Evolutionary conservation across 345 rosid species (phyloP), one percentile per base, ranked within the genome.

Genomic region (Leavenworthia alabamica): DNA sequence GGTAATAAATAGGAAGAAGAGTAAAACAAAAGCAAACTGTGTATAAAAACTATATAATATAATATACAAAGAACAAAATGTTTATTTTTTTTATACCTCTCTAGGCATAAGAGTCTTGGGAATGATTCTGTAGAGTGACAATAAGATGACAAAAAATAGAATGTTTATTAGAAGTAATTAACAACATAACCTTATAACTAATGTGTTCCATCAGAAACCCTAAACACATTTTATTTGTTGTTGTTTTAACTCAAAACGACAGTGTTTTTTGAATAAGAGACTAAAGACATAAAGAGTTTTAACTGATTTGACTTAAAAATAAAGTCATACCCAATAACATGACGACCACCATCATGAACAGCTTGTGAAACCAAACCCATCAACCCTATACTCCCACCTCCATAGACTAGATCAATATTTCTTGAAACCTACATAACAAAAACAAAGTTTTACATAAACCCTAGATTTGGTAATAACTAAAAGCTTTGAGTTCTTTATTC

Each of bases 81-180:
- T 1, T 52, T n/a, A n/a, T n/a, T n/a, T n/a, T n/a, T n/a, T n/a
- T n/a, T n/a, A n/a, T 20, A 94, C 99, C 99, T 94, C 97, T 86
- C 93, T 92, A 80, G 96, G 99, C 99, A 90, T 90, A 88, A 94
- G 96, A 81, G 97, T 94, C 93, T 88, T 90, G 86, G 99, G 99
- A 82, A 94, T 94, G 70, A 94, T 87, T 77, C 99, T 94, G 95
- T 79, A 70, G 75, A 71, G 74, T 77, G 84, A 81, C 89, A 86
- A 72, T 63, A 86, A 84, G 75, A 77, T 77, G 90, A 85, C 90
- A 81, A 82, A 29, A 45, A 13, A 3, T 32, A 27, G 14, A 58
- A n/a, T 6, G 48, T 23, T 56, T 14, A 20, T 63, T 47, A 64
- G 49, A 50, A 49, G 42, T 64, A 53, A 52, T 59, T 19, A 51